Evolutionary conservation across 371 early-diverging fungal genomes (phyloP), one percentile per base, ranked within the genome.

Genomic region (Syncephalis plumigaleata): DNA sequence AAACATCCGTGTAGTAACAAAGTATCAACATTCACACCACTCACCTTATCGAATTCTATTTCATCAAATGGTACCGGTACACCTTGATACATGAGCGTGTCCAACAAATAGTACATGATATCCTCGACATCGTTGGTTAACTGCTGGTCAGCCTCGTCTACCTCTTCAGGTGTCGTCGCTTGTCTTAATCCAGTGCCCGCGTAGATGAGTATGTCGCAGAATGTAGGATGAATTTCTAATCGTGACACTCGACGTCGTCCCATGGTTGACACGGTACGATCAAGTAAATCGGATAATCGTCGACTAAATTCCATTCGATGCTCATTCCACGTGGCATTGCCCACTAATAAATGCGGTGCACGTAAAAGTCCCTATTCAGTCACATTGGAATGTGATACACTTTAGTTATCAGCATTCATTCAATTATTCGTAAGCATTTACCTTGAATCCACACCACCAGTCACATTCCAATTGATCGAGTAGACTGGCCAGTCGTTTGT

Each of bases 41-140:
- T 36, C 60, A 77, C 77, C 52, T 58, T 49, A 44, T 70, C 68
- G n/a, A 73, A 55, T 36, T 75, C 63, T 2, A 79, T 44, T 23
- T 68, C 67, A 13, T 66, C 55, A 52, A 68, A 64, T 36, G 73
- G 68, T 1, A 75, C 52, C 0, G 52, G 40, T 4, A 61, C 53
- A 7, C 66, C 72, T 17, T 67, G 68, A 38, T 56, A 68, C 31
- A 73, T 71, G 50, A 74, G 81, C 9, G 66, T 60, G 44, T 83
- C 78, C 53, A 85, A 44, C 5, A 81, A 47, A 52, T 79, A 82
- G 47, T 77, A 78, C 11, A 81, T 45, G 9, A 84, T 42, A 56
- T 88, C 89, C 38, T 81, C 77, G 9, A 84, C 48, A 20, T 77
- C 73, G 17, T 49, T 40, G 9, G 31, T 7, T 31, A 31, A 11